phyloP scores from a whole-genome alignment of 2,329 filamentous ascomycete genomes.

The Fusarium luffae region DNA sequence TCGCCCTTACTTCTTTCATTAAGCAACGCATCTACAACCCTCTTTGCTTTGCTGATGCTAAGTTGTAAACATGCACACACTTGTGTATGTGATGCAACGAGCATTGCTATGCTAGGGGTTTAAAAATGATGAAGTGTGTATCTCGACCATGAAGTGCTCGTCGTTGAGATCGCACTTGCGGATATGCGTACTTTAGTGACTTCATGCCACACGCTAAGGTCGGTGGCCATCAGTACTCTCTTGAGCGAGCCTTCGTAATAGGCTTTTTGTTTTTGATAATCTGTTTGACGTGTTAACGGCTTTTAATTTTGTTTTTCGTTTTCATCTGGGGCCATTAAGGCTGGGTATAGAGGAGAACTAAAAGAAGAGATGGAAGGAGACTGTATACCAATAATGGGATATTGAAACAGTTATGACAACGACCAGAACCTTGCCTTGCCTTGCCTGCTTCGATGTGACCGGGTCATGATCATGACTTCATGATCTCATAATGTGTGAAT shows the following conservation, averaged over 20 bases:
- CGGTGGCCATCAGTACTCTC: conserved; percentile 35
- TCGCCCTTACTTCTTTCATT: conserved; percentile 69
- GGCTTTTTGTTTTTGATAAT: conserved; percentile 40
- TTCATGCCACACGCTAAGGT: conserved; percentile 32
- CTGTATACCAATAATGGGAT: conserved; percentile 35
- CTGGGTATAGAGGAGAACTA: conserved; percentile 37
- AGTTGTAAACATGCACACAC: conserved; percentile 46
- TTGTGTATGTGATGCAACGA: conserved; percentile 25
- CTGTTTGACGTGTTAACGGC: conserved; percentile 46
- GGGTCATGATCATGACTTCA: conserved; percentile 4
- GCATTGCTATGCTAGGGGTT: conserved; percentile 2
- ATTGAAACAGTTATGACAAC: conserved; percentile 24
- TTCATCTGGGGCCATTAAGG: conserved; percentile 30
- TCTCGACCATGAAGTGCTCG: conserved; percentile 38
- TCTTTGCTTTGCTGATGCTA: conserved; percentile 54
- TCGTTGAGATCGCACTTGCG: conserved; percentile 37
- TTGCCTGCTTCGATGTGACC: neutral
- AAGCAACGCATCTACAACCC: conserved; percentile 71
- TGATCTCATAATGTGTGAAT: neutral
- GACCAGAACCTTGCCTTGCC: conserved; percentile 9
- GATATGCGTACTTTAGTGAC: conserved; percentile 30
- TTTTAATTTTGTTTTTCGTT: conserved; percentile 45
- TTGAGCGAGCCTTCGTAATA: conserved; percentile 37
- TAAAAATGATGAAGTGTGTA: conserved; percentile 7
- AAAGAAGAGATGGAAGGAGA: conserved; percentile 36